These are phyloP conservation scores for Uronychia setigera DNA, from an alignment of 73 alveolate genomes.

Conservation along the genomic window DNA sequence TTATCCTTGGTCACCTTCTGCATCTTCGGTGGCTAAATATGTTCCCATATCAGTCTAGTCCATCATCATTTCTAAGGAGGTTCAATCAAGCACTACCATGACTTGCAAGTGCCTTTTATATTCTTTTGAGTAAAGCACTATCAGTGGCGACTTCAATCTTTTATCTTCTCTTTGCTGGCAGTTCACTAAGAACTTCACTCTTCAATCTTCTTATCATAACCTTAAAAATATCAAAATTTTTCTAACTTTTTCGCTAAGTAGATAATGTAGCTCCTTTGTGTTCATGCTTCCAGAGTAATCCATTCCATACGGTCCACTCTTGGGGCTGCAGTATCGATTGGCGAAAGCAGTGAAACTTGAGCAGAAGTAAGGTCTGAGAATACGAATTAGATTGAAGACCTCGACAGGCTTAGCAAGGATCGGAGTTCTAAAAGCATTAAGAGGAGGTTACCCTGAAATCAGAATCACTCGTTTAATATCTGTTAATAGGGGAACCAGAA, in stretches of 20 bases:
- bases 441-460: constrained; percentile 78
- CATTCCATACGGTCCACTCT: constrained; percentile 71
- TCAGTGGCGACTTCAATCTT: constrained; percentile 78
- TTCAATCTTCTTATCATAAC: constrained; percentile 84
- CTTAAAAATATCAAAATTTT: constrained; percentile 15
- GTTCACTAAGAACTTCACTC: constrained; percentile 83
- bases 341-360: constrained; percentile 71
- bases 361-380: constrained; percentile 84
- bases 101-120: constrained; percentile 29
- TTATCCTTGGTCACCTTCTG: constrained; percentile 7
- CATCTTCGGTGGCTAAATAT: background rate
- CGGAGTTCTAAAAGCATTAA: constrained; percentile 75
- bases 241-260: constrained; percentile 51
- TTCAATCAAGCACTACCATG: background rate
- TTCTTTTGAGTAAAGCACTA: constrained; percentile 51
- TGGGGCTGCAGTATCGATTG: constrained; percentile 90
- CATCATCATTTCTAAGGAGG: background rate
- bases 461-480: constrained; percentile 82
- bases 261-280: constrained; percentile 86
- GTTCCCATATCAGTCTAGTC: background rate
- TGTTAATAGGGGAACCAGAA: constrained; percentile 80
- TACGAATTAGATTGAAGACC: constrained; percentile 77
- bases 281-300: constrained; percentile 87
- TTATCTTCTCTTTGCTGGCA: constrained; percentile 92
- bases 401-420: constrained; percentile 91